phyloP scores from a whole-genome alignment of 371 early-diverging fungal species.

The Mortierella sp. region DNA sequence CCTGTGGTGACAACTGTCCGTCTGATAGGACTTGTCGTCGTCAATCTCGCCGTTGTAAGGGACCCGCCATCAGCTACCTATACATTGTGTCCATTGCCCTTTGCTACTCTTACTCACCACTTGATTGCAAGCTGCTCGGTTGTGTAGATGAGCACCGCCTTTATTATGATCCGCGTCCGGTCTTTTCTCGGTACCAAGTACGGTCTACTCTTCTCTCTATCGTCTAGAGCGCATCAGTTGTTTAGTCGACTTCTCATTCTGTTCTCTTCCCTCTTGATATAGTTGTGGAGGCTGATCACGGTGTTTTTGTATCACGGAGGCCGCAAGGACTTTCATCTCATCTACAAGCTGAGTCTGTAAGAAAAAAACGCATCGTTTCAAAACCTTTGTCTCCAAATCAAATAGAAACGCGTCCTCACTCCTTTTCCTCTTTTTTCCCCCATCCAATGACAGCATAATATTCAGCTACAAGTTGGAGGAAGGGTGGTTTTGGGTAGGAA shows the following conservation, averaged over 20 bases:
- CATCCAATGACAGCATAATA: background rate
- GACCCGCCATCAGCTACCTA: background rate
- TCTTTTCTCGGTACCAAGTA: background rate
- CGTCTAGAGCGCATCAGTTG: background rate
- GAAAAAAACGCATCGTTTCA: background rate
- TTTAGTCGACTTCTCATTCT: background rate
- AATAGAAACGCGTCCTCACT: background rate
- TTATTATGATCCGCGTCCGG: background rate
- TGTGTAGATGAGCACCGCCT: background rate
- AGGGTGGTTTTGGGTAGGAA: background rate
- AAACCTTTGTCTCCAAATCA: background rate
- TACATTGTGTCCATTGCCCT: no score
- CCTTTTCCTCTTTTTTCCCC: background rate
- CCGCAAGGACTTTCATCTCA: background rate
- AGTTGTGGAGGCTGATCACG: background rate
- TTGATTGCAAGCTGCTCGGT: background rate
- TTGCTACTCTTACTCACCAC: background rate
- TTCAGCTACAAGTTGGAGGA: background rate
- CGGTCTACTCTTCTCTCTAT: background rate
- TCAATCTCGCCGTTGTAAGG: background rate
- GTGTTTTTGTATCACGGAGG: background rate
- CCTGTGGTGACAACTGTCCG: slow-evolving; percentile 3
- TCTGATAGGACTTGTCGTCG: background rate
- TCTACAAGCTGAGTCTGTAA: background rate
- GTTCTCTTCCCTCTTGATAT: background rate